A percentile compares a stretch with the other conserved stretches of the same genome.
phyloP scores from a whole-genome alignment of 202 grass and related monocot species.

The Panicum hallii region DNA sequence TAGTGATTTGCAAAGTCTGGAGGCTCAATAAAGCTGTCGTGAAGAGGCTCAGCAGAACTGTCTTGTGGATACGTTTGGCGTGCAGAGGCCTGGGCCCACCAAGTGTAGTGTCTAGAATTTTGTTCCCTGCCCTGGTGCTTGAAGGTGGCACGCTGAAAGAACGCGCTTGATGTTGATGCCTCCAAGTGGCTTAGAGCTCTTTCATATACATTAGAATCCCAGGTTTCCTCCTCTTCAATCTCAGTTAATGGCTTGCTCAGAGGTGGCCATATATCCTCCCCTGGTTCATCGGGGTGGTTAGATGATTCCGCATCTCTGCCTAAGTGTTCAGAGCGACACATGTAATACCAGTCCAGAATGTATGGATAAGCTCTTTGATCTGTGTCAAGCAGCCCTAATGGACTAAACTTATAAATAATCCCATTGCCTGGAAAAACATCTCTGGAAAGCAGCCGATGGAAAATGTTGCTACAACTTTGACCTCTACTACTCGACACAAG shows the following conservation, averaged over 20 bases:
- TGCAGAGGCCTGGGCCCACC: conserved; percentile 36
- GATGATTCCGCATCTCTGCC: conserved; percentile 16
- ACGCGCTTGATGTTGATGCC: conserved; percentile 56
- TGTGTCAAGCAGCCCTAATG: conserved; percentile 47
- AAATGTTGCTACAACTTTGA: conserved; percentile 35
- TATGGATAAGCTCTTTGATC: conserved; percentile 65
- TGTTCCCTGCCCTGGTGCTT: conserved; percentile 24
- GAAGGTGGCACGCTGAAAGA: conserved; percentile 48
- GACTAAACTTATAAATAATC: conserved; percentile 48
- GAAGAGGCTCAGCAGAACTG: conserved; percentile 37
- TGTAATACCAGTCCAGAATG: conserved; percentile 78
- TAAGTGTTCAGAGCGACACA: conserved; percentile 27
- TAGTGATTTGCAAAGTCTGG: conserved; percentile 37
- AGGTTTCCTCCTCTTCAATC: conserved; percentile 44
- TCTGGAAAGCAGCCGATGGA: conserved; percentile 35
- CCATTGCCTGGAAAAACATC: conserved; percentile 26
- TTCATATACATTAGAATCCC: conserved; percentile 40
- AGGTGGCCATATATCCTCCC: conserved; percentile 28
- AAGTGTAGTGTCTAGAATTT: conserved; percentile 5
- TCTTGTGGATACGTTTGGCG: conserved; percentile 17
- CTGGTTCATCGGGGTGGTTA: not conserved
- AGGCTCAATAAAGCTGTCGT: conserved; percentile 36
- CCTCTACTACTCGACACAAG: conserved; percentile 26
- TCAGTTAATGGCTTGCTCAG: conserved; percentile 48
- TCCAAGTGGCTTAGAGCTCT: conserved; percentile 55